Conservation (phyloP, 2,329 filamentous ascomycete genomes). For the Thielaviopsis euricoi region DNA sequence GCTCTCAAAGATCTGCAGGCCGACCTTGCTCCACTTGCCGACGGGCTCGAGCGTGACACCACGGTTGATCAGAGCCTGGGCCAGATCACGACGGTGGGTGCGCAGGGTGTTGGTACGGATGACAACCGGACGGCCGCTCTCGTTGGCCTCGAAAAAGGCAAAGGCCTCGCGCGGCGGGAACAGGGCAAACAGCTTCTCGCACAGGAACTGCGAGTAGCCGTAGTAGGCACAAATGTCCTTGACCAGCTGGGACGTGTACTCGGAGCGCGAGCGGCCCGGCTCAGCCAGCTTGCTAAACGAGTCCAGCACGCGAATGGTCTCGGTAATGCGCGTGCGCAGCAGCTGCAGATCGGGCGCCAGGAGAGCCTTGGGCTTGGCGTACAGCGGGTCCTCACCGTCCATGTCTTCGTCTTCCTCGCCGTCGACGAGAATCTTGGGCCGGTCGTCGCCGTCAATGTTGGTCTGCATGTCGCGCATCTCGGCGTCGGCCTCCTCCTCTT, state of each 20-base stretch:
- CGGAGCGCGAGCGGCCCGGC: conserved; percentile 63
- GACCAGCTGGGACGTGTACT: conserved; percentile 74
- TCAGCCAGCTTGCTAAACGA: conserved; percentile 73
- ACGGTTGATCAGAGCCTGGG: conserved; percentile 85
- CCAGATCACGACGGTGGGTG: conserved; percentile 60
- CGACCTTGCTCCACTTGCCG: conserved; percentile 97
- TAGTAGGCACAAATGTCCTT: conserved; percentile 95
- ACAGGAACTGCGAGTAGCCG: conserved; percentile 86
- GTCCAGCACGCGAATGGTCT: conserved; percentile 80
- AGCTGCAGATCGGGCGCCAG: conserved; percentile 83
- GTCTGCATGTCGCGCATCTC: conserved; percentile 86
- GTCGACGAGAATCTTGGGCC: conserved; percentile 45
- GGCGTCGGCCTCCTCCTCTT: conserved; percentile 67
- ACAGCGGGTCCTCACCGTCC: conserved; percentile 42
- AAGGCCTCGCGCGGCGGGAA: conserved; percentile 90
- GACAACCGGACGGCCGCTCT: conserved; percentile 80
- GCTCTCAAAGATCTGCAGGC: conserved; percentile 88
- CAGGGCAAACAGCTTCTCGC: conserved; percentile 84
- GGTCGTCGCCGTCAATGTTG: conserved; percentile 64
- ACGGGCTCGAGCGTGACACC: conserved; percentile 93
- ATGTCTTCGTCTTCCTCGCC: conserved; percentile 42
- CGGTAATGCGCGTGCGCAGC: conserved; percentile 74
- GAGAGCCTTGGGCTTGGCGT: conserved; percentile 41
- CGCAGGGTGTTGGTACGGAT: conserved; percentile 94
- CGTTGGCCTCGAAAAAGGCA: conserved; percentile 98